Conservation (phyloP, 441 rosid species). For the Capsella rubella region DNA sequence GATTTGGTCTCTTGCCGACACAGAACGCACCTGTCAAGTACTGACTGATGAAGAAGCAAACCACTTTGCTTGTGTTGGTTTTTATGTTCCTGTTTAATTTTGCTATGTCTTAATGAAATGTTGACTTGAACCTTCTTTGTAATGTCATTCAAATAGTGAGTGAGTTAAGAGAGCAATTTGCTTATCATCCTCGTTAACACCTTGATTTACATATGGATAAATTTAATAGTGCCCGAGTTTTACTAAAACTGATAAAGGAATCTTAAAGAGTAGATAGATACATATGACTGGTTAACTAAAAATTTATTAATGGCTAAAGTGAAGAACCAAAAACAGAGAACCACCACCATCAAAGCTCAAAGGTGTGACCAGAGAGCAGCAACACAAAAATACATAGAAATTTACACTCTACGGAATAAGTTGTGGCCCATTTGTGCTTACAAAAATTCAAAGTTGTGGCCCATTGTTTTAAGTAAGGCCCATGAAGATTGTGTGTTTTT, state of each 20-base stretch:
- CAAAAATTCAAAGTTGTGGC: not conserved
- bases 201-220: not conserved
- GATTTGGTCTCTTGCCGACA: constrained; percentile 89
- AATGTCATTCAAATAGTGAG: constrained; percentile 1
- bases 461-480: not conserved
- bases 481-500: not conserved
- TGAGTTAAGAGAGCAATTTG: constrained; percentile 13
- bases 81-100: not conserved
- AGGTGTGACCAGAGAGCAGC: not conserved
- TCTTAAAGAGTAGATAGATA: too few relatives aligned
- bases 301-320: not conserved
- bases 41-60: constrained; percentile 54
- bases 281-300: not conserved
- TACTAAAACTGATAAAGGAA: not conserved
- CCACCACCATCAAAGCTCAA: not conserved
- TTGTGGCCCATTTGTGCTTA: not conserved
- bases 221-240: not conserved
- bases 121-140: constrained; percentile 23
- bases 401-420: not conserved
- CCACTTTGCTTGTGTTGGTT: constrained; percentile 11
- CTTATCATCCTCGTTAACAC: not conserved
- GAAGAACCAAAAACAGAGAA: not conserved
- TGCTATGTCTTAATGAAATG: constrained; percentile 32
- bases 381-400: too few relatives aligned
- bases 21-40: constrained; percentile 81